Evolutionary conservation across 257 asterid genomes (phyloP).

Genomic region (Solanum peruvianum): DNA sequence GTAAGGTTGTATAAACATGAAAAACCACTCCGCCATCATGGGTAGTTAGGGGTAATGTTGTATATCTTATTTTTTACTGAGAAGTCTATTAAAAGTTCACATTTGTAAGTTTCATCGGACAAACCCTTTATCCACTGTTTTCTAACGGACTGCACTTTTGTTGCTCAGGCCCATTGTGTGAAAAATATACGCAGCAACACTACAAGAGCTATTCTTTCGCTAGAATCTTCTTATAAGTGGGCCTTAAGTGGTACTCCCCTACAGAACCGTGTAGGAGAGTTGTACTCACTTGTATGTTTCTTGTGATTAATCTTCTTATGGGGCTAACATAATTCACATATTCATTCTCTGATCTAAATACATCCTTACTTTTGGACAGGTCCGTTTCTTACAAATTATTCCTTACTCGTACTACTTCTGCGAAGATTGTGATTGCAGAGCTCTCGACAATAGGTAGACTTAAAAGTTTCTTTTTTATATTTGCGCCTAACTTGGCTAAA

Average conservation of each 20-base stretch:
- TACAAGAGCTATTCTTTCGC: too few species aligned
- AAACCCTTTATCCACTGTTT: background rate
- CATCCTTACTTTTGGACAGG: constrained; percentile 31
- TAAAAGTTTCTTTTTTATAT: background rate
- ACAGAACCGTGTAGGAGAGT: too few species aligned
- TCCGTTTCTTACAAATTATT: constrained; percentile 69
- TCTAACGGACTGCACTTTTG: background rate
- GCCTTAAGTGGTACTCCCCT: too few species aligned
- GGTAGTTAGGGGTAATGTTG: too few species aligned
- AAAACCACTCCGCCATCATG: background rate
- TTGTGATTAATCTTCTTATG: background rate
- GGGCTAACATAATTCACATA: background rate
- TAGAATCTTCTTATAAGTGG: too few species aligned
- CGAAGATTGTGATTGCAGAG: constrained; percentile 87
- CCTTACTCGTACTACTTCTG: constrained; percentile 92
- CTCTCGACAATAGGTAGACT: constrained; percentile 68
- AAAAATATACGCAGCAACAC: constrained; percentile 71
- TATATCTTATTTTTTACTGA: background rate
- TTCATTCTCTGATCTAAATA: background rate
- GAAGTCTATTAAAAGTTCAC: background rate
- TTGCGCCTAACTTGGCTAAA: too few species aligned
- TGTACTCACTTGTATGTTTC: constrained; percentile 1
- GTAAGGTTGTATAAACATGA: too few species aligned
- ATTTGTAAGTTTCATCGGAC: background rate
- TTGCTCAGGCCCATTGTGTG: constrained; percentile 68